Evolutionary conservation across 345 rosid genomes (phyloP).

Genomic region (Hypericum perforatum): DNA sequence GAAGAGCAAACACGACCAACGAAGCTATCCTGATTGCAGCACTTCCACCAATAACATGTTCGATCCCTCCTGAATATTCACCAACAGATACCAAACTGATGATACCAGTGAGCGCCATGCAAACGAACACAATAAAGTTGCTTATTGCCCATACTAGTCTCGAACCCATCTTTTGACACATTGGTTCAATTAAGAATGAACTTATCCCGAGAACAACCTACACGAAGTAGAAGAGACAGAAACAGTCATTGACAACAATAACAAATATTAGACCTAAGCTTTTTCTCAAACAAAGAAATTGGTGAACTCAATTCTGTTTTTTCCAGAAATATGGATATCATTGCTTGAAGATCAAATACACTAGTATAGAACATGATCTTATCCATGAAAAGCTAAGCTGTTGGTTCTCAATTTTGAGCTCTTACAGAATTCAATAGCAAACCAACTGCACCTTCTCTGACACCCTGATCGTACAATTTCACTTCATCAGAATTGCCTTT

Average conservation of each 20-base stretch:
- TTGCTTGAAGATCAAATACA: slow-evolving; percentile 7
- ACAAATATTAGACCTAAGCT: not conserved
- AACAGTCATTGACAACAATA: not conserved
- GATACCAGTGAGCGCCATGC: slow-evolving; percentile 76
- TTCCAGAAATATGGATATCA: too few species aligned
- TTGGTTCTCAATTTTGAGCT: slow-evolving; percentile 35
- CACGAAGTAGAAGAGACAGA: not conserved
- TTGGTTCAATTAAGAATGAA: slow-evolving; percentile 80
- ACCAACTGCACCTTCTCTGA: slow-evolving; percentile 98
- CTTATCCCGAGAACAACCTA: slow-evolving; percentile 94
- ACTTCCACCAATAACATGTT: slow-evolving; percentile 49
- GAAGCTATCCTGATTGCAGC: slow-evolving; percentile 57
- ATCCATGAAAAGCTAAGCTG: slow-evolving; percentile 10
- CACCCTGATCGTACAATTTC: slow-evolving; percentile 70
- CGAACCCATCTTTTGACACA: slow-evolving; percentile 77
- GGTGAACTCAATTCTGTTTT: not conserved
- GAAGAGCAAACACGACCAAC: slow-evolving; percentile 70
- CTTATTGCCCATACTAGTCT: slow-evolving; percentile 86
- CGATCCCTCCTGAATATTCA: slow-evolving; percentile 43
- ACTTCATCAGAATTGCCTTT: slow-evolving; percentile 44
- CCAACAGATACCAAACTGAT: slow-evolving; percentile 60
- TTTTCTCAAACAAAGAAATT: not conserved
- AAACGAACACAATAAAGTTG: slow-evolving; percentile 71
- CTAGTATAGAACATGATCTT: slow-evolving; percentile 1
- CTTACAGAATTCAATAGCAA: slow-evolving; percentile 99